Base-by-base conservation (phyloP, 148 eudicot genomes). In the Cornus controversa region DNA sequence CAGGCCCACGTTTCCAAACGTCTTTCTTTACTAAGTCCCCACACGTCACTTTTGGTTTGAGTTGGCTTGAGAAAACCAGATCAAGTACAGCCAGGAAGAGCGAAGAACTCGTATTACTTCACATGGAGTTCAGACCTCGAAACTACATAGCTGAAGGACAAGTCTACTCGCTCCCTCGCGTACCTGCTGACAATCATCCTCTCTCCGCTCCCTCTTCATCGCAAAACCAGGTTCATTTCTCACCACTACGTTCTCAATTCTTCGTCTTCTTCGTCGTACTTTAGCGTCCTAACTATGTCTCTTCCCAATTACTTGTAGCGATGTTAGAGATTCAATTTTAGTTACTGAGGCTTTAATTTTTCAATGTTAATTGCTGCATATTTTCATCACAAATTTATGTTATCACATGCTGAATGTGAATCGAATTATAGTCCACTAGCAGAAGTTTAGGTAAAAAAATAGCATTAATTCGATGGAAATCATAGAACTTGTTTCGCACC, bases 121-220 rank as follows among this genome's bases (percentile, higher is more conserved):
- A 45, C 22, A 87, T 89, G 88, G 86, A 85, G 63, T 89, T 91
- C 78, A 81, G 87, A 78, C 57, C 66, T 58, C 87, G 93, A 73
- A 82, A 91, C 67, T 88, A 83, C 80, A 64, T 68, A 10, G 81
- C 83, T 22, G 89, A 87, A 80, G 87, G 87, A 6, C 78, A 74
- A 77, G 76, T 76, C 11, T 77, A 75, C 71, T 77, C 88, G 11
- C 88, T 86, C 58, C 83, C 81, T 47, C 90, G 93, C n/a, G 60
- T 54, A 8, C 69, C 62, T 5, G 81, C 84, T 22, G 83, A 86
- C 63, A 15, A 79, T 70, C 91, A 91, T 80, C 96, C 96, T 78
- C 88, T 91, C 67, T 88, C 85, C 18, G 62, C 86, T 78, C 53
- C 75, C 18, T 70, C 83, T 25, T 72, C 82, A 53, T 80, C 86